A percentile compares a stretch with the other conserved stretches of the same genome.
Conservation (phyloP, 1,284 basidiomycete genomes). For the Pseudozyma pruni region DNA sequence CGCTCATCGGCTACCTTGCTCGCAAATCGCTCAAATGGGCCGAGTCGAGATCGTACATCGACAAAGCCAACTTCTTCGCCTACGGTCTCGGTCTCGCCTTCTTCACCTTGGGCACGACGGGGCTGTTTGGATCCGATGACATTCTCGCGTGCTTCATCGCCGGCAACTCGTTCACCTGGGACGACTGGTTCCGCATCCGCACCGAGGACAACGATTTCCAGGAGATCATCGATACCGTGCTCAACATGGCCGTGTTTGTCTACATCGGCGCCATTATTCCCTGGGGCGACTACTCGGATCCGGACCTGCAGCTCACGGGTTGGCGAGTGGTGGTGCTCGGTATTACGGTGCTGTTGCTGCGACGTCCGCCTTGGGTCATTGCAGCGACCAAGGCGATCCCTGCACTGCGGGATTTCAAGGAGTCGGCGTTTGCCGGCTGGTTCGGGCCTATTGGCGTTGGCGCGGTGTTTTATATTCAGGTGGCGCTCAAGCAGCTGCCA, state of each 20-base stretch:
- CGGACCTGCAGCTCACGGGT: conserved; percentile 46
- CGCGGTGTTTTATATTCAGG: conserved; percentile 71
- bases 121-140: conserved; percentile 69
- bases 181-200: conserved; percentile 70
- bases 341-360: conserved; percentile 56
- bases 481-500: conserved; percentile 70
- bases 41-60: conserved; percentile 66
- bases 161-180: conserved; percentile 68
- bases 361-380: conserved; percentile 64
- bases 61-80: conserved; percentile 67
- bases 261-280: conserved; percentile 69
- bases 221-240: conserved; percentile 72
- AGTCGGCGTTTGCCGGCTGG: conserved; percentile 64
- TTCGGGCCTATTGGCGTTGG: conserved; percentile 67
- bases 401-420: conserved; percentile 54
- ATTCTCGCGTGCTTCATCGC: conserved; percentile 69
- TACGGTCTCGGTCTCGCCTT: conserved; percentile 69
- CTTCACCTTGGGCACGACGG: conserved; percentile 69
- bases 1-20: conserved; percentile 68
- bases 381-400: conserved; percentile 57
- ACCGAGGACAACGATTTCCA: conserved; percentile 72
- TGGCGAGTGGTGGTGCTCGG: conserved; percentile 65
- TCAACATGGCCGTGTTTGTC: conserved; percentile 70
- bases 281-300: conserved; percentile 55
- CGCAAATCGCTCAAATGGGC: conserved; percentile 68